phyloP scores from a whole-genome alignment of 768 basidiomycete genomes.

The Candolleomyces eurysporus region DNA sequence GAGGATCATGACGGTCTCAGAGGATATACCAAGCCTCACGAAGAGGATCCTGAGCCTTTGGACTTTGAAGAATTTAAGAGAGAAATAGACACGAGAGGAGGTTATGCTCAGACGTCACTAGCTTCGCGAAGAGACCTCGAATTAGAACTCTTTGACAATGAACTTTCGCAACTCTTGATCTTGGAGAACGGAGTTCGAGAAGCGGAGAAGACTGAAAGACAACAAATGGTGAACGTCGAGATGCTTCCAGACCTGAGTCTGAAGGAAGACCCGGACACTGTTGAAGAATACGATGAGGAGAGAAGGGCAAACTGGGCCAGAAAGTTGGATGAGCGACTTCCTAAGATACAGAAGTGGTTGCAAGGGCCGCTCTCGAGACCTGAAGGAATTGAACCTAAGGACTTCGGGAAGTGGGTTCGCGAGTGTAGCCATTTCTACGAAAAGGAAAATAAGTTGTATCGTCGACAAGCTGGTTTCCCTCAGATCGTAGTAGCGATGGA shows the following conservation, averaged over 20 bases:
- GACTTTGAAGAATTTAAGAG: constrained; percentile 6
- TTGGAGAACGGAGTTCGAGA: too few relatives aligned
- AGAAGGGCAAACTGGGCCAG: background rate
- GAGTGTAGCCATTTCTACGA: constrained; percentile 16
- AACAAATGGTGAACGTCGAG: background rate
- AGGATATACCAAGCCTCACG: constrained; percentile 2
- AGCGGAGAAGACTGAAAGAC: too few relatives aligned
- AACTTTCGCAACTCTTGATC: too few relatives aligned
- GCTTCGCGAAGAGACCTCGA: too few relatives aligned
- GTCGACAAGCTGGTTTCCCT: constrained; percentile 9
- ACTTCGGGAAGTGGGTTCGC: constrained; percentile 2
- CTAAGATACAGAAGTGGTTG: background rate
- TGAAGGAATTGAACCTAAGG: background rate
- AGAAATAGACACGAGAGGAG: constrained; percentile 2
- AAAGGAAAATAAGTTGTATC: constrained; percentile 16
- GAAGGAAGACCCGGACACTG: constrained; percentile 1
- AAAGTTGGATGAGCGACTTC: background rate
- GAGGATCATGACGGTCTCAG: background rate
- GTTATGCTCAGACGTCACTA: background rate
- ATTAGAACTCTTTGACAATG: too few relatives aligned
- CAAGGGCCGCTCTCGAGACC: background rate
- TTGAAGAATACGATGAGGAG: background rate
- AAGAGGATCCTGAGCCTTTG: constrained; percentile 4
- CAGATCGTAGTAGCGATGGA: constrained; percentile 16
- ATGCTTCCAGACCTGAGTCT: background rate